phyloP scores from a whole-genome alignment of 441 rosid species.

The Manihot esculenta region DNA sequence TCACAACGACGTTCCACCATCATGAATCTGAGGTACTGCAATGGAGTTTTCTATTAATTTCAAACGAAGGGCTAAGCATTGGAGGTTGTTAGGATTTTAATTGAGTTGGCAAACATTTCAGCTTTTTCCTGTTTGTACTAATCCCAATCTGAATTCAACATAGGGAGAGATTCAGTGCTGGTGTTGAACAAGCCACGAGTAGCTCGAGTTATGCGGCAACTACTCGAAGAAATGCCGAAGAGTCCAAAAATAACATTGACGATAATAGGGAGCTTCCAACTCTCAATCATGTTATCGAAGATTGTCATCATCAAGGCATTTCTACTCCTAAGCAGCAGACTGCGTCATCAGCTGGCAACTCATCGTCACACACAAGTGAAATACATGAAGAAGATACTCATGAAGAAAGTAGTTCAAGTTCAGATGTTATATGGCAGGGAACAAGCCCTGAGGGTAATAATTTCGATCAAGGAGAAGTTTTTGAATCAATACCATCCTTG shows the following conservation, averaged over 20 bases:
- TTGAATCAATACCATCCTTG: conserved; percentile 29
- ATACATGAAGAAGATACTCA: conserved; percentile 13
- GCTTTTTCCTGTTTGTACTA: too few relatives aligned
- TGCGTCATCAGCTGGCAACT: not conserved
- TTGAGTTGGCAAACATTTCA: too few relatives aligned
- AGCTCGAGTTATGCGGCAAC: conserved; percentile 20
- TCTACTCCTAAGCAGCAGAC: conserved; percentile 5
- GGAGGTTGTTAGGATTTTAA: too few relatives aligned
- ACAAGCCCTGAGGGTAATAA: conserved; percentile 9
- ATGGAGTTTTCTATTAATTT: too few relatives aligned
- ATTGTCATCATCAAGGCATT: conserved; percentile 1
- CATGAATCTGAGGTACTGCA: conserved; percentile 50
- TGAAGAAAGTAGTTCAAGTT: conserved; percentile 20
- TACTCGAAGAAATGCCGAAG: conserved; percentile 16
- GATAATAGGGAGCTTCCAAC: conserved; percentile 23
- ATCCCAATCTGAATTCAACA: conserved; percentile 16
- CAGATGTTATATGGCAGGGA: conserved; percentile 24
- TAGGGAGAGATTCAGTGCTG: conserved; percentile 56
- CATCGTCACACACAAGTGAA: conserved; percentile 12
- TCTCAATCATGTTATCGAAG: conserved; percentile 5
- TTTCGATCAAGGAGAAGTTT: conserved; percentile 26
- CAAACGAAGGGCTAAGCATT: too few relatives aligned
- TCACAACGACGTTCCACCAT: conserved; percentile 42
- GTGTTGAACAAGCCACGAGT: conserved; percentile 29
- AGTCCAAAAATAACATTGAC: conserved; percentile 9